These are phyloP conservation scores for Penicillium paneum DNA, from an alignment of 2,329 filamentous ascomycete genomes.

Conservation along the genomic window DNA sequence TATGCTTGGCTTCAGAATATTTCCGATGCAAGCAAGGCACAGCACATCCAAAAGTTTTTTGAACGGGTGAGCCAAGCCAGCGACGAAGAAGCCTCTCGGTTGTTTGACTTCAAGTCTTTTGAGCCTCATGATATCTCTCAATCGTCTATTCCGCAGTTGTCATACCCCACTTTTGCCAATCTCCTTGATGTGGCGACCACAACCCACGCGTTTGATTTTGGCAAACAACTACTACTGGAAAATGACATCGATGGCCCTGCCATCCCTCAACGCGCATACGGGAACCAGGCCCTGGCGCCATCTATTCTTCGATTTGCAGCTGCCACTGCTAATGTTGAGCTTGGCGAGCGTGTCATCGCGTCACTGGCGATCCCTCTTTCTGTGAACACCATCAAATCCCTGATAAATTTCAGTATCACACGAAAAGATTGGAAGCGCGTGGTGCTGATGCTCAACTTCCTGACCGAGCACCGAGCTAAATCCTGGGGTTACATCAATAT, in stretches of 20 bases:
- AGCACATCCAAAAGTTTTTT: slow-evolving; percentile 34
- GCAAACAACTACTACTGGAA: slow-evolving; percentile 53
- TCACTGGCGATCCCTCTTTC: slow-evolving; percentile 34
- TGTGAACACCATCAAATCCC: slow-evolving; percentile 35
- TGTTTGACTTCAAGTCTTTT: slow-evolving; percentile 18
- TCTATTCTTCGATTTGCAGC: slow-evolving; percentile 55
- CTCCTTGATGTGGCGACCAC: slow-evolving; percentile 52
- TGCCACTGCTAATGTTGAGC: slow-evolving; percentile 44
- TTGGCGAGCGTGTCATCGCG: slow-evolving; percentile 30
- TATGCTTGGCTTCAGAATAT: slow-evolving; percentile 35
- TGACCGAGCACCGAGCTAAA: slow-evolving; percentile 33
- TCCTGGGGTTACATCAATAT: slow-evolving; percentile 41
- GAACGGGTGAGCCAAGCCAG: slow-evolving; percentile 17
- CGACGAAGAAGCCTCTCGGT: slow-evolving; percentile 10
- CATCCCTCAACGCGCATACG: slow-evolving; percentile 47
- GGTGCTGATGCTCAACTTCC: slow-evolving; percentile 31
- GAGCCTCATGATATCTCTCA: slow-evolving; percentile 20
- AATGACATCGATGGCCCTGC: slow-evolving; percentile 54
- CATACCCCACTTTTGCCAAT: slow-evolving; percentile 47
- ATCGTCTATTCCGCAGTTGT: slow-evolving; percentile 41
- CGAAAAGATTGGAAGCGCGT: slow-evolving; percentile 35
- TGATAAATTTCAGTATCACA: slow-evolving; percentile 35
- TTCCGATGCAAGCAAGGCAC: slow-evolving; percentile 36
- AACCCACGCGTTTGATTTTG: slow-evolving; percentile 48
- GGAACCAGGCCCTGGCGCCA: slow-evolving; percentile 48